phyloP scores from a whole-genome alignment of 768 basidiomycete species.

The Suillus ampliporus region DNA sequence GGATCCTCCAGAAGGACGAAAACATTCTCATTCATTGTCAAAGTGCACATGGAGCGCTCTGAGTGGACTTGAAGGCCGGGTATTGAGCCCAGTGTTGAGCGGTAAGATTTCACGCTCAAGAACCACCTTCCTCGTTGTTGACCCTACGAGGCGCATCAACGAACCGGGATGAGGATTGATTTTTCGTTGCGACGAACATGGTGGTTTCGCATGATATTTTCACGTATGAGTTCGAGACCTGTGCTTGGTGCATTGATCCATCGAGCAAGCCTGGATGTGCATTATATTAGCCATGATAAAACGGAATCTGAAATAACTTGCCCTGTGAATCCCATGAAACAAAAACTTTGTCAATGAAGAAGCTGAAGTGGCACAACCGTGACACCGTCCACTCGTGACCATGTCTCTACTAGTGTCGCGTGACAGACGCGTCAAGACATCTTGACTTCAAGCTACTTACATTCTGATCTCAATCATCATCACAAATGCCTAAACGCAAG shows the following conservation, averaged over 20 bases:
- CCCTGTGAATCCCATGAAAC: constrained; percentile 69
- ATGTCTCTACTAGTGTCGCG: constrained; percentile 23
- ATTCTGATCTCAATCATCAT: constrained; percentile 5
- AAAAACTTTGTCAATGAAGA: constrained; percentile 15
- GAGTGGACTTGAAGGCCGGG: constrained; percentile 54
- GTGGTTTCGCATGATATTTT: constrained; percentile 75
- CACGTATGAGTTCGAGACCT: constrained; percentile 68
- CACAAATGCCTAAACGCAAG: constrained; percentile 55
- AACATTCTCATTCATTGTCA: constrained; percentile 82
- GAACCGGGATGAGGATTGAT: constrained; percentile 17
- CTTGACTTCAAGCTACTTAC: too few species aligned
- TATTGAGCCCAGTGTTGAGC: constrained; percentile 69
- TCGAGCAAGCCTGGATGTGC: constrained; percentile 62
- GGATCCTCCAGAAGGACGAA: constrained; percentile 84
- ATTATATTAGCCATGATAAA: constrained; percentile 12
- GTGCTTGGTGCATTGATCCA: constrained; percentile 84
- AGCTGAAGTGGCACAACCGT: constrained; percentile 17
- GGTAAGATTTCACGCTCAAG: constrained; percentile 73
- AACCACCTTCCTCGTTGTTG: constrained; percentile 67
- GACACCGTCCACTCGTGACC: constrained; percentile 18
- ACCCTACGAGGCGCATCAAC: constrained; percentile 50
- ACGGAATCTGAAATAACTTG: constrained; percentile 25
- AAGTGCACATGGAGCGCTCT: constrained; percentile 75
- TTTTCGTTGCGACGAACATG: constrained; percentile 48
- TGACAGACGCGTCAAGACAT: constrained; percentile 21